Evolutionary conservation across 1,284 basidiomycete genomes (phyloP), one percentile per base, ranked within the genome.

Genomic region (Flammula alnicola): DNA sequence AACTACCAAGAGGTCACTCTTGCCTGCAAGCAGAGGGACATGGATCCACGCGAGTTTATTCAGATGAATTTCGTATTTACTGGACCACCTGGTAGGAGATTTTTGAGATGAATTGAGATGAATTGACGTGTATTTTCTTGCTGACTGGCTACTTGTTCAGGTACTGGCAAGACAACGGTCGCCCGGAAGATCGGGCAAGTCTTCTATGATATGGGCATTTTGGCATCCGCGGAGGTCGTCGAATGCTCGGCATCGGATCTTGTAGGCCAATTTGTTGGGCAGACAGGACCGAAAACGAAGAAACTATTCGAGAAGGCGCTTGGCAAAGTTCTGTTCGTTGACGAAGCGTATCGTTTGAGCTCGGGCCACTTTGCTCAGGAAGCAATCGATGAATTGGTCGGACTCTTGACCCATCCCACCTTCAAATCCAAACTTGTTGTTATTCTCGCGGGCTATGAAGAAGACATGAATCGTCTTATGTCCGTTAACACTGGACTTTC

Each of bases 11-110:
- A 72, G 45, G 75, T 81, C 12, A 77, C 80, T 2, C 60, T 60
- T 3, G 64, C 58, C 14, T 71, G 74, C 63, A 80, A 78, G 56
- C 59, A 54, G 4, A 64, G 66, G 17, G 73, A 72, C 0, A 64
- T 69, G 16, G 76, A 83, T 47, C 64, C 73, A 23, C 71, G 76
- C 1, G 67, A 75, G 0, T 65, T 72, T 20, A 78, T 87, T 16
- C 84, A 86, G 0, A 87, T 79, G 5, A 84, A 76, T 49, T 88
- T 86, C 56, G 70, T 88, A 3, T 87, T 88, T 72, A 87, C 83
- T 56, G 85, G 85, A 0, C 85, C 85, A 5, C 86, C 86, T 57
- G 84, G 84, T 80, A 54, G 51, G 62, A 51, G 11, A 37, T 22
- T 26, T 41, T 36, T 19, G 33, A 26, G 12, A 19, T 20, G 4